Evolutionary conservation across 768 basidiomycete genomes (phyloP).

Genomic region (Tulasnella sp.): DNA sequence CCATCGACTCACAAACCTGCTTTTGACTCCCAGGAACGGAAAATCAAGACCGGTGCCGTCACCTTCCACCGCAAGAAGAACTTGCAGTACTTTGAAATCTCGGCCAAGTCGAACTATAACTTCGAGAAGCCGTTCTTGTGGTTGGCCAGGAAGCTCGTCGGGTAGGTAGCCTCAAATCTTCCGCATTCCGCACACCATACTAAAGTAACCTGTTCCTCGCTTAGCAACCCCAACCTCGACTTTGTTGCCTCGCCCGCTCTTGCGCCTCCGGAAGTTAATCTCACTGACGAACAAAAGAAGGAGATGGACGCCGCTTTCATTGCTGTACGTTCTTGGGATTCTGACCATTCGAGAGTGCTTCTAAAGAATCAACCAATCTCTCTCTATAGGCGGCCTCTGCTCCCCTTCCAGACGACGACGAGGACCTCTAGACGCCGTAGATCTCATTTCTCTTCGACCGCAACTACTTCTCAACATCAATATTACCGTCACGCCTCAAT

Average conservation of each 20-base stretch:
- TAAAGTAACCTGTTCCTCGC: not conserved
- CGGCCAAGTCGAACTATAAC: constrained; percentile 99
- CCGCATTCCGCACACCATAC: not conserved
- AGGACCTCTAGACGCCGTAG: constrained; percentile 47
- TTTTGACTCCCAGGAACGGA: constrained; percentile 64
- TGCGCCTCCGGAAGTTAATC: constrained; percentile 77
- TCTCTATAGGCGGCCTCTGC: constrained; percentile 62
- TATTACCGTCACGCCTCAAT: not conserved
- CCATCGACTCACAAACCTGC: not conserved
- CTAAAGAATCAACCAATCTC: not conserved
- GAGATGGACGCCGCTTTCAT: constrained; percentile 58
- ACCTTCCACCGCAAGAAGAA: constrained; percentile 99
- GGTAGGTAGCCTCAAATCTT: constrained; percentile 41
- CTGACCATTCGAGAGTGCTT: not conserved
- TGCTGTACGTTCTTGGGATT: not conserved
- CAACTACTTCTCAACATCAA: not conserved
- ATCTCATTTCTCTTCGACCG: not conserved
- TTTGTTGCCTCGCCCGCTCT: constrained; percentile 97
- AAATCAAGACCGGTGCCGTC: constrained; percentile 97
- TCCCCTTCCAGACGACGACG: constrained; percentile 97
- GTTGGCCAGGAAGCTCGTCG: constrained; percentile 96
- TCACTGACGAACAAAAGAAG: constrained; percentile 69
- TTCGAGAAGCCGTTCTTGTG: constrained; percentile 99
- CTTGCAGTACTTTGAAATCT: constrained; percentile 99
- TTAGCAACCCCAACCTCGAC: constrained; percentile 73